Evolutionary conservation across 2,329 filamentous ascomycete genomes (phyloP).

Genomic region (Aspergillus brunneoviolaceus): DNA sequence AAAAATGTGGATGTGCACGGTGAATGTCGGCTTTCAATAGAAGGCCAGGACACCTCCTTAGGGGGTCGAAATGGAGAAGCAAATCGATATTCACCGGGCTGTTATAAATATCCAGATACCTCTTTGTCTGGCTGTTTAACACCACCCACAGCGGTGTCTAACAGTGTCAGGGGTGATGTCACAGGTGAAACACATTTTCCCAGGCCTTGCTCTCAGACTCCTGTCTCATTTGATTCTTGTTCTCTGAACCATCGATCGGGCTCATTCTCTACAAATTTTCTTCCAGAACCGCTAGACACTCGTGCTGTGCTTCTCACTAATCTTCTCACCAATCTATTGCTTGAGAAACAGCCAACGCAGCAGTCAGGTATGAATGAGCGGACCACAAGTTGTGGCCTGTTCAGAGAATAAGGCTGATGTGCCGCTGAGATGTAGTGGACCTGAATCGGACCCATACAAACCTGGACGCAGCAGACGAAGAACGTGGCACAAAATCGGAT

Average conservation of each 20-base stretch:
- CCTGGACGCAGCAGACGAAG: neutral
- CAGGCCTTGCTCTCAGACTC: neutral
- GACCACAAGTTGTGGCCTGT: neutral
- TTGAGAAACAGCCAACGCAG: neutral
- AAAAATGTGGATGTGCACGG: neutral
- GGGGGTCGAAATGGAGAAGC: neutral
- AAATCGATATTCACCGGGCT: neutral
- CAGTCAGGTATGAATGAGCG: neutral
- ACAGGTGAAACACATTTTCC: neutral
- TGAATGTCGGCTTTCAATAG: neutral
- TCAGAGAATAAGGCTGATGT: neutral
- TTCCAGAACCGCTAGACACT: neutral
- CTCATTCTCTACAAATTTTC: neutral
- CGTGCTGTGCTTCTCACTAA: neutral
- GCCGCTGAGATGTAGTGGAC: neutral
- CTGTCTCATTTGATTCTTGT: neutral
- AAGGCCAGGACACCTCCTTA: neutral
- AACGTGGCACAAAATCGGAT: neutral
- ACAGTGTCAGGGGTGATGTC: neutral
- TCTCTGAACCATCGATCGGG: neutral
- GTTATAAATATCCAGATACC: neutral
- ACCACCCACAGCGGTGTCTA: neutral
- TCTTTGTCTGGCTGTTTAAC: neutral
- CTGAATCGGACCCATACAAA: neutral
- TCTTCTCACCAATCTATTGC: neutral